Conservation (phyloP, 176 grass and related monocot genomes). For the Urochloa ruziziensis region DNA sequence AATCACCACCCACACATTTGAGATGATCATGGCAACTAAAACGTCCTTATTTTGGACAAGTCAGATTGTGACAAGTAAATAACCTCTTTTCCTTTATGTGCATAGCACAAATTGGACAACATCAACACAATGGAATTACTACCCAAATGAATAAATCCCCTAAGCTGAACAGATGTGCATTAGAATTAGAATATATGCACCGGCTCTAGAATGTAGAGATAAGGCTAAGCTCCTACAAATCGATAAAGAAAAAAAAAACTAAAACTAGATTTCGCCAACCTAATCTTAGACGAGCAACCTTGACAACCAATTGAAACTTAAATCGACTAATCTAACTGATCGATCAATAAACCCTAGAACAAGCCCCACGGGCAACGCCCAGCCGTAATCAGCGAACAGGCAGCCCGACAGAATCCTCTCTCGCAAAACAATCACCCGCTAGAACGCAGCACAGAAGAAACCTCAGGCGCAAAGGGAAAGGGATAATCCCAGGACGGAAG, state of each 20-base stretch:
- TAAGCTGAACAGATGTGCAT: background rate
- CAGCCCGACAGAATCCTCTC: background rate
- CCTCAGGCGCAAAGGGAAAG: too few species aligned
- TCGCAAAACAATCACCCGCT: background rate
- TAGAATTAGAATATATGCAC: background rate
- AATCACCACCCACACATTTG: too few species aligned
- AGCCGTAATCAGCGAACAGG: conserved; percentile 11
- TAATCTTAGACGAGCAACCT: background rate
- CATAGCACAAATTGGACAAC: background rate
- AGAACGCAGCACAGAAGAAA: background rate
- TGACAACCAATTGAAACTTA: background rate
- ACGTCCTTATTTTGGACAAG: background rate
- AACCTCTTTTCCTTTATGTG: background rate
- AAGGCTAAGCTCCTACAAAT: background rate
- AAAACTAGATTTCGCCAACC: background rate
- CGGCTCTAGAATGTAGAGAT: too few species aligned
- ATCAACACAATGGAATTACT: background rate
- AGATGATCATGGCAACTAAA: too few species aligned
- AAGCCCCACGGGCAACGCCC: too few species aligned
- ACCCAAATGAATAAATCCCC: background rate
- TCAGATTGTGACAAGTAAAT: background rate
- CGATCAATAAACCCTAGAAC: conserved; percentile 34
- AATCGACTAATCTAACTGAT: background rate
- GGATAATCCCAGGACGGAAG: background rate
- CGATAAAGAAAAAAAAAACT: background rate